Percentiles rank a stretch among this genome's conserved stretches.
Conservation (phyloP, 495 filamentous ascomycete genomes). For the Polyplosphaeria fusca region DNA sequence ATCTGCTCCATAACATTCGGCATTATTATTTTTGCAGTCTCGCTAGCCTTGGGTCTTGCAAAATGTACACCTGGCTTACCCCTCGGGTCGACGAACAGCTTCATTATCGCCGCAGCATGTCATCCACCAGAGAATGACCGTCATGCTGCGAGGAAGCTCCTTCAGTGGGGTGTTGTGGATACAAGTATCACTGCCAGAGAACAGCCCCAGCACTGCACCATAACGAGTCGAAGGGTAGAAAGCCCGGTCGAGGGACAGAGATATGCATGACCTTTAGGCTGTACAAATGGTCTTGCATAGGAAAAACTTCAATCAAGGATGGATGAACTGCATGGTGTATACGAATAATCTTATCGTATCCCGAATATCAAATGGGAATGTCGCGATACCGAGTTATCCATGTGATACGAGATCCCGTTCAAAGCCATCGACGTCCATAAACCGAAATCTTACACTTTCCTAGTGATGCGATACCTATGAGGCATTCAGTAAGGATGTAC, state of each 20-base stretch:
- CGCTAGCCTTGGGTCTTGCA: not conserved
- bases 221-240: slow-evolving; percentile 7
- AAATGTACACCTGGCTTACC: not conserved
- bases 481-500: too few relatives aligned
- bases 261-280: too few relatives aligned
- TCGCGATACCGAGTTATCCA: too few relatives aligned
- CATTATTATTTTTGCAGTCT: not conserved
- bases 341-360: too few relatives aligned
- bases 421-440: too few relatives aligned
- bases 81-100: slow-evolving; percentile 6
- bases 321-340: too few relatives aligned
- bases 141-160: not conserved
- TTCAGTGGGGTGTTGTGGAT: not conserved
- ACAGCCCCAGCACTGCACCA: not conserved
- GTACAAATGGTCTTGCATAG: too few relatives aligned
- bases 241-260: not conserved
- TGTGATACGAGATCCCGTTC: too few relatives aligned
- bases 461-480: too few relatives aligned
- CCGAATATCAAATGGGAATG: too few relatives aligned
- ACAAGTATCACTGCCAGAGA: not conserved
- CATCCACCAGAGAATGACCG: slow-evolving; percentile 5
- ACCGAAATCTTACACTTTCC: too few relatives aligned
- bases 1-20: not conserved
- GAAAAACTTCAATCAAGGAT: not conserved
- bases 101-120: slow-evolving; percentile 8